Evolutionary conservation across 768 basidiomycete species (phyloP), one percentile per base, ranked within the genome.

Genomic region (Kwoniella sp.): DNA sequence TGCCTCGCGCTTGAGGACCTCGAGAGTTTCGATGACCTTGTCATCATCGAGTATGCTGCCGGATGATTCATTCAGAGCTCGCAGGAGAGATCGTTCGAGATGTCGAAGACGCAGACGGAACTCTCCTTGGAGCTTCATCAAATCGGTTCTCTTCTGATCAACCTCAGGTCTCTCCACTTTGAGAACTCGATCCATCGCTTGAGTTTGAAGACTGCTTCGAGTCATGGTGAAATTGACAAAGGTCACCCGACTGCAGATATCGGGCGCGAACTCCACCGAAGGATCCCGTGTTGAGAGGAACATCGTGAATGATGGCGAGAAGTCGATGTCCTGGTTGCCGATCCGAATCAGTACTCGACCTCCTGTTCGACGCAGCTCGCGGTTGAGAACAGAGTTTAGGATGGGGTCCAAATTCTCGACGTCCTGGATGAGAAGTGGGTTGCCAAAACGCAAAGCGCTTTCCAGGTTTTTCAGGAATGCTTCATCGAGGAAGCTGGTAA

Each of bases 141-240:
- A 80, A 67, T 98, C 95, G 19, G 90, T 91, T 41, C 95, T 80
- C 77, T 91, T 95, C 68, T 85, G 82, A 72, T 99, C 93, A 2
- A 91, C 91, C 62, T 96, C 95, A 0, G 95, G 92, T 5, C 95
- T 84, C 73, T 99, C 95, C 40, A 90, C 89, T 67, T 93, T 92
- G 63, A 99, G 82, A 5, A 96, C 91, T 73, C 95, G 90, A 70
- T 96, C 91, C 43, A 99, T 80, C 0, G 93, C 93, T 75, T 99
- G 95, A 62, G 91, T 98, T 74, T 98, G 95, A 33, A 99, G 80
- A 80, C 93, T 98, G 73, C 90, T 90, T 53, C 91, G 83, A 0
- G 95, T 99, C 93, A 99, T 99, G 23, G 92, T 93, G 75, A 91
- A 92, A 77, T 90, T 92, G 76, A 92, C 89, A 65, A 92, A 90